A percentile compares a stretch with the other conserved stretches of the same genome.
Evolutionary conservation across 805 yeast species (phyloP).

Genomic region (Kuraishia cidri): DNA sequence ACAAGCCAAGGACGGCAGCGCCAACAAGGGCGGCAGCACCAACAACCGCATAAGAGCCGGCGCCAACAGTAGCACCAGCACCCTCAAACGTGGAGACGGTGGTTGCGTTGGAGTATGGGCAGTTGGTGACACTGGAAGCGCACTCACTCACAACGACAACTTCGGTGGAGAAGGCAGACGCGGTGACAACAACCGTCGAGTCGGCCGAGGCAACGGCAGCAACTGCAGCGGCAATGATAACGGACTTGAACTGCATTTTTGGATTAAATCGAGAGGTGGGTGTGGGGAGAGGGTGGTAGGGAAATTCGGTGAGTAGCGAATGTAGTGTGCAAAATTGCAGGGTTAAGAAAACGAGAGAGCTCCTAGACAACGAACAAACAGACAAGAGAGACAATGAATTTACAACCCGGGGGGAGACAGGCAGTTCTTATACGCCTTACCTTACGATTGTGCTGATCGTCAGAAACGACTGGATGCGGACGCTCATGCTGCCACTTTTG

Average conservation of each 20-base stretch:
- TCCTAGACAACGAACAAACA: too few relatives aligned
- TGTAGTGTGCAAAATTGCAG: too few relatives aligned
- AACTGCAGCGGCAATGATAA: constrained; percentile 7
- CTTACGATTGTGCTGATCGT: too few relatives aligned
- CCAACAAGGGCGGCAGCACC: constrained; percentile 10
- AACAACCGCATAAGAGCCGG: constrained; percentile 8
- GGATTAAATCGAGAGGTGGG: constrained; percentile 1
- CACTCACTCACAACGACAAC: constrained; percentile 39
- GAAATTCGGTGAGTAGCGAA: too few relatives aligned
- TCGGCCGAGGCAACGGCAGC: constrained; percentile 19
- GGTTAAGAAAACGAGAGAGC: too few relatives aligned
- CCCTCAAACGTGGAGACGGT: constrained; percentile 7
- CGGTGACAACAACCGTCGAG: constrained; percentile 22
- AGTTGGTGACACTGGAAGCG: constrained; percentile 33
- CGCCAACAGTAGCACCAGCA: constrained; percentile 6
- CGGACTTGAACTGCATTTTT: constrained; percentile 3
- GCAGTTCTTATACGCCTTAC: too few relatives aligned
- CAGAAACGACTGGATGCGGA: too few relatives aligned
- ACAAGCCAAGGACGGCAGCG: constrained; percentile 6
- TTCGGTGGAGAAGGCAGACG: constrained; percentile 23
- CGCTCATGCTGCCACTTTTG: too few relatives aligned
- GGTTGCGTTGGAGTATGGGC: constrained; percentile 23
- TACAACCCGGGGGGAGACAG: too few relatives aligned
- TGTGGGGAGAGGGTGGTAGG: too few relatives aligned
- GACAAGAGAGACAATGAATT: too few relatives aligned